These are phyloP conservation scores for Paragyromitra xinjiangensis DNA, from an alignment of 495 filamentous ascomycete species.

Conservation along the genomic window DNA sequence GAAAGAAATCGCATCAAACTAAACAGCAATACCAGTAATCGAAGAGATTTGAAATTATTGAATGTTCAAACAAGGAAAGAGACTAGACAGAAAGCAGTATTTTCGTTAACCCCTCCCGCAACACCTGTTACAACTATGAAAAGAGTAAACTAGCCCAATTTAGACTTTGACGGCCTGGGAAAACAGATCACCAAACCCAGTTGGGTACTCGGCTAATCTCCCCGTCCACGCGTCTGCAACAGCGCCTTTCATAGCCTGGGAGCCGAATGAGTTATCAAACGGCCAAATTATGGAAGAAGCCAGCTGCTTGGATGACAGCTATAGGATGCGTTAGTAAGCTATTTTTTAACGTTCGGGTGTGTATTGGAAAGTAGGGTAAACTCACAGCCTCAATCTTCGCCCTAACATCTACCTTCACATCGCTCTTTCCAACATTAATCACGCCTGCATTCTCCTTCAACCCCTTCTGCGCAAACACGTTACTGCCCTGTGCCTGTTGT, in stretches of 20 bases:
- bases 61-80: constrained; percentile 58
- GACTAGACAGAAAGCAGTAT: constrained; percentile 59
- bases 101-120: constrained; percentile 11
- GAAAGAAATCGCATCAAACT: constrained; percentile 20
- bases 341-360: neutral
- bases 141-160: constrained; percentile 9
- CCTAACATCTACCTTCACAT: constrained; percentile 53
- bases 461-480: constrained; percentile 48
- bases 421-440: constrained; percentile 47
- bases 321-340: constrained; percentile 7
- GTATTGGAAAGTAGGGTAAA: neutral
- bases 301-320: constrained; percentile 50
- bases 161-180: constrained; percentile 18
- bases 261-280: constrained; percentile 33
- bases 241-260: constrained; percentile 33
- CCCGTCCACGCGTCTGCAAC: constrained; percentile 39
- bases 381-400: constrained; percentile 53
- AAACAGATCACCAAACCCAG: constrained; percentile 44
- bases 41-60: constrained; percentile 46
- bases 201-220: constrained; percentile 34
- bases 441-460: constrained; percentile 52
- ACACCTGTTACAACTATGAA: constrained; percentile 4
- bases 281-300: constrained; percentile 45
- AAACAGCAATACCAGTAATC: constrained; percentile 4
- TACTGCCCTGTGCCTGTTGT: constrained; percentile 36